Evolutionary conservation across 1,284 basidiomycete species (phyloP), one percentile per base, ranked within the genome.

Genomic region (Cryptococcus floricola): DNA sequence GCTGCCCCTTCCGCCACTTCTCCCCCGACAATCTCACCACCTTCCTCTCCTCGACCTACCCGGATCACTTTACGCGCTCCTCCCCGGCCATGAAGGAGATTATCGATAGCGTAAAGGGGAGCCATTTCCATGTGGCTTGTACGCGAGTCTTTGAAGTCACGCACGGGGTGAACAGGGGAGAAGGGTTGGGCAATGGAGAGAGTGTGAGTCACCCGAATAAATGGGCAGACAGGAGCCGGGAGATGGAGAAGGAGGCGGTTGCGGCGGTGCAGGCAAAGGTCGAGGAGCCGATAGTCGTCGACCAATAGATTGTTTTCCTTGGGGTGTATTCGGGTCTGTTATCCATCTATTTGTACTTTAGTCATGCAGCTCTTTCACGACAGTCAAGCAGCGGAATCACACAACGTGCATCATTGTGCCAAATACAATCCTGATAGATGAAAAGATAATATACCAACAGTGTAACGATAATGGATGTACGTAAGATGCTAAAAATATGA

Each of bases 111-210:
- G 91, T 96, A 56, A 93, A 93, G 75, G 81, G 80, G 14, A 80
- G 83, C 3, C 92, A 96, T 73, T 97, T 87, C 74, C 95, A 99
- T 73, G 87, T 98, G 48, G 96, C 94, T 4, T 99, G 96, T 78
- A 98, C 96, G 18, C 83, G 94, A 16, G 89, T 98, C 38, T 98
- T 94, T 76, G 96, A 98, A 80, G 83, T 97, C 47, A 96, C 93
- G 19, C 95, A 98, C 75, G 87, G 87, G 7, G 84, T 96, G 56
- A 87, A 85, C 77, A 93, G 90, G 74, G 93, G 93, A 3, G 89
- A 95, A 31, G 95, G 95, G 0, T 69, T 96, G 48, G 91, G 91
- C 16, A 83, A 81, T 12, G 90, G 90, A 0, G 95, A 97, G 73
- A 90, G 85, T 60, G 90, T 98, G 31, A 88, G 85, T 31, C 96